A percentile compares a stretch with the other conserved stretches of the same genome.
Conservation (phyloP, 176 grass and related monocot genomes). For the Oryza coarctata region DNA sequence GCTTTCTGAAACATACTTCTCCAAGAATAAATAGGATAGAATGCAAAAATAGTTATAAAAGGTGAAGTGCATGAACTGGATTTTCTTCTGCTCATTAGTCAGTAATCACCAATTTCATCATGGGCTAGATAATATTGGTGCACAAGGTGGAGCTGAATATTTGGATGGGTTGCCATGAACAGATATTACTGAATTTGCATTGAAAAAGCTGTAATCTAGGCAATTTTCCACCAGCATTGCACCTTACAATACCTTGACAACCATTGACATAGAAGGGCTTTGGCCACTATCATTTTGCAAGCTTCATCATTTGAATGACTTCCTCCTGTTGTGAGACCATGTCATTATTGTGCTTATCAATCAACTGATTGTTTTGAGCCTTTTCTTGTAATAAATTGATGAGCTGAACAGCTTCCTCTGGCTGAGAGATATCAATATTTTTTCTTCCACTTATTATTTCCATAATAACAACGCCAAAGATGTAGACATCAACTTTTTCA, state of each 20-base stretch:
- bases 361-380: constrained; percentile 27
- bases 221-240: constrained; percentile 19
- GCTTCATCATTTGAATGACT: constrained; percentile 34
- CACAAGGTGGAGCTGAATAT: constrained; percentile 33
- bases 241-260: constrained; percentile 41
- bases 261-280: constrained; percentile 38
- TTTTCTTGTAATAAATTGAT: constrained; percentile 29
- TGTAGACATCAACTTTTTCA: constrained; percentile 33
- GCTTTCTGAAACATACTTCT: background rate
- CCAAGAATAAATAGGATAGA: background rate
- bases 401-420: constrained; percentile 17
- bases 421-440: constrained; percentile 25
- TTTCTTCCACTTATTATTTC: constrained; percentile 27
- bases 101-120: constrained; percentile 21
- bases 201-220: constrained; percentile 14
- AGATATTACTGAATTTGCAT: constrained; percentile 26
- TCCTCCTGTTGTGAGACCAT: constrained; percentile 10
- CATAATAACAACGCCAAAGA: constrained; percentile 27
- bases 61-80: background rate
- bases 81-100: background rate
- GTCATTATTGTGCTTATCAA: constrained; percentile 8
- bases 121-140: constrained; percentile 44
- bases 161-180: background rate
- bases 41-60: constrained; percentile 7
- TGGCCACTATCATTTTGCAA: constrained; percentile 26